These are phyloP conservation scores for Saturnispora halmiae DNA, from an alignment of 805 yeast genomes.

Conservation along the genomic window DNA sequence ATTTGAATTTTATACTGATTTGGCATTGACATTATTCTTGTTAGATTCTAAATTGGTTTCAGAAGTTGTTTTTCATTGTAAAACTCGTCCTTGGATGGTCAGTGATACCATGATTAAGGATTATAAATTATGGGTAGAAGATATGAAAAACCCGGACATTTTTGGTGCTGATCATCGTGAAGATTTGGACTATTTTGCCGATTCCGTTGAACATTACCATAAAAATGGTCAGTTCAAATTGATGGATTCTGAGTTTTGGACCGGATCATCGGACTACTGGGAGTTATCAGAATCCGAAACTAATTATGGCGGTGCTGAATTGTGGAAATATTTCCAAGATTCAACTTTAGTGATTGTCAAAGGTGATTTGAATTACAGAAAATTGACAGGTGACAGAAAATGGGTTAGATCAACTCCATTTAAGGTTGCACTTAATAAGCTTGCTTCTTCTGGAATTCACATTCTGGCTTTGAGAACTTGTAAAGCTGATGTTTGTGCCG, in stretches of 20 bases:
- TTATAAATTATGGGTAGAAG: conserved; percentile 47
- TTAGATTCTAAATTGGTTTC: conserved; percentile 61
- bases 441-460: conserved; percentile 55
- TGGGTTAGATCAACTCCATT: conserved; percentile 85
- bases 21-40: conserved; percentile 54
- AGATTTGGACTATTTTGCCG: conserved; percentile 42
- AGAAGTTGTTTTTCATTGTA: conserved; percentile 73
- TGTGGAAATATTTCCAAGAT: conserved; percentile 51
- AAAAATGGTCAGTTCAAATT: conserved; percentile 40
- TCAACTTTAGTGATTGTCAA: conserved; percentile 75
- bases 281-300: conserved; percentile 44
- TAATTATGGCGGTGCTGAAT: conserved; percentile 47
- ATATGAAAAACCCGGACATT: conserved; percentile 42
- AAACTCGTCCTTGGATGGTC: conserved; percentile 94
- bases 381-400: conserved; percentile 79
- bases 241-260: conserved; percentile 76
- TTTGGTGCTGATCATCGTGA: conserved; percentile 36
- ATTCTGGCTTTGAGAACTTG: conserved; percentile 79
- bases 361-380: conserved; percentile 95
- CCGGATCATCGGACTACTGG: conserved; percentile 70
- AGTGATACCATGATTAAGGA: conserved; percentile 90
- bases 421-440: conserved; percentile 54
- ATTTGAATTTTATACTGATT: conserved; percentile 86
- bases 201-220: conserved; percentile 36
- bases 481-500: conserved; percentile 93